Base-by-base conservation (phyloP, 2,329 filamentous ascomycete species). In the Curvularia hawaiiensis region DNA sequence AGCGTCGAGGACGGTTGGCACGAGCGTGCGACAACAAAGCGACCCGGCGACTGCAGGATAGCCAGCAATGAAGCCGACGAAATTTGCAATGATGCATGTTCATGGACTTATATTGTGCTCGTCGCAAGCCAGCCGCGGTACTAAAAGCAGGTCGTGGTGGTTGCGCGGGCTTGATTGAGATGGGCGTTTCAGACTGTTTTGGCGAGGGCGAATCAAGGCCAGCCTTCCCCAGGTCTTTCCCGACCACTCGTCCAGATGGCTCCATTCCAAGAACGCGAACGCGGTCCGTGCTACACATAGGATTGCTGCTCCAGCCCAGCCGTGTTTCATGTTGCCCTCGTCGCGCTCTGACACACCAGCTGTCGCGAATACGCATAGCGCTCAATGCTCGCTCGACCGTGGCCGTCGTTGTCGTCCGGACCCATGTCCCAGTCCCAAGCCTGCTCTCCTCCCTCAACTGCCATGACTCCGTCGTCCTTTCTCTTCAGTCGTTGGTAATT, bases 321-420 rank as follows among this genome's bases (percentile, higher is more conserved):
- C 44, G 55, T 53, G 69, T 72, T 72, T 72, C 70, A 72, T 31
- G 55, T 44, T 16, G 38, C 61, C 52, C 50, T 56, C 54, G 59
- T 61, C 58, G 31, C 41, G 54, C 30, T 52, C 66, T 75, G 71
- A 73, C 62, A 75, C 72, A 62, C 61, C 51, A 51, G 61, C 52
- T 58, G 72, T 73, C 63, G 62, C 71, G 68, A 63, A 69, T 61
- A 59, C 59, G 64, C 67, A 67, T 68, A 64, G 68, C 66, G 63
- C 58, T 70, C 70, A 75, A 76, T 75, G 73, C 73, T 64, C 50
- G 63, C 63, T 66, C 65, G 63, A 64, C 63, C 58, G 56, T 65
- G 55, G 63, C 62, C 58, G 62, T 63, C 66, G 65, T 68, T 66
- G 56, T 58, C 60, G 61, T 63, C 62, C 16, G 22, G 14, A 53